Evolutionary conservation across 2,329 filamentous ascomycete genomes (phyloP).

Genomic region (Cladosporium sp.): DNA sequence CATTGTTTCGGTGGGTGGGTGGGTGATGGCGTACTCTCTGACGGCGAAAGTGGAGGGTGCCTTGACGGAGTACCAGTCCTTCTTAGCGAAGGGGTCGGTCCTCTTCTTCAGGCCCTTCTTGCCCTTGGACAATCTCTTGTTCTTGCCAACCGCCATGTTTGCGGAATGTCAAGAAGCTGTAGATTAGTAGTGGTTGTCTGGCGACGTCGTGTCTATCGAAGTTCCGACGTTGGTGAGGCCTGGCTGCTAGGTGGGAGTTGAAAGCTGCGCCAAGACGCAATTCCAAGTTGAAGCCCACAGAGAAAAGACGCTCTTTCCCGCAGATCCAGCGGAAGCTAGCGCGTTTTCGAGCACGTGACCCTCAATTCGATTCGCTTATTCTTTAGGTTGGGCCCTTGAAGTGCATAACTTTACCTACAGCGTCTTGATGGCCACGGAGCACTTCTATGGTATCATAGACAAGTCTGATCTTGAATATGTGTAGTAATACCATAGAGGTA

Average conservation of each 20-base stretch:
- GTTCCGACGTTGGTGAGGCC: slow-evolving; percentile 9
- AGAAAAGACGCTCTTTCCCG: not conserved
- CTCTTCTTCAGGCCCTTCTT: slow-evolving; percentile 99
- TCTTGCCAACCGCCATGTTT: slow-evolving; percentile 82
- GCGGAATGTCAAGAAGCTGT: slow-evolving; percentile 29
- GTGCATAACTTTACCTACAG: not conserved
- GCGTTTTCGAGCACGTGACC: not conserved
- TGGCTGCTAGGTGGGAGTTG: not conserved
- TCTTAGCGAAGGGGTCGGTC: slow-evolving; percentile 95
- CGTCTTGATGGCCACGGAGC: not conserved
- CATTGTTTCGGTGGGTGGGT: slow-evolving; percentile 21
- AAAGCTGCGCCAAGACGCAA: slow-evolving; percentile 2
- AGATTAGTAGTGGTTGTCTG: slow-evolving; percentile 22
- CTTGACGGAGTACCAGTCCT: slow-evolving; percentile 99
- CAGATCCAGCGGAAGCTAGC: not conserved
- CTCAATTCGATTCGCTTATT: not conserved
- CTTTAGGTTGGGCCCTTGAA: not conserved
- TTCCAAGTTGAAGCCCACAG: not conserved
- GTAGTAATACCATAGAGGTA: not conserved
- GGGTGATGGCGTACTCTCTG: slow-evolving; percentile 76
- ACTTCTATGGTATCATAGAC: not conserved
- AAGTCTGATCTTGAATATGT: not conserved
- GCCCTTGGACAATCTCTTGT: slow-evolving; percentile 99
- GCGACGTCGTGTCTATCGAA: slow-evolving; percentile 20
- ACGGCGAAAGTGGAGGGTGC: slow-evolving; percentile 93